Conservation (phyloP, 1,284 basidiomycete species). For the Mrakiaceae sp. region DNA sequence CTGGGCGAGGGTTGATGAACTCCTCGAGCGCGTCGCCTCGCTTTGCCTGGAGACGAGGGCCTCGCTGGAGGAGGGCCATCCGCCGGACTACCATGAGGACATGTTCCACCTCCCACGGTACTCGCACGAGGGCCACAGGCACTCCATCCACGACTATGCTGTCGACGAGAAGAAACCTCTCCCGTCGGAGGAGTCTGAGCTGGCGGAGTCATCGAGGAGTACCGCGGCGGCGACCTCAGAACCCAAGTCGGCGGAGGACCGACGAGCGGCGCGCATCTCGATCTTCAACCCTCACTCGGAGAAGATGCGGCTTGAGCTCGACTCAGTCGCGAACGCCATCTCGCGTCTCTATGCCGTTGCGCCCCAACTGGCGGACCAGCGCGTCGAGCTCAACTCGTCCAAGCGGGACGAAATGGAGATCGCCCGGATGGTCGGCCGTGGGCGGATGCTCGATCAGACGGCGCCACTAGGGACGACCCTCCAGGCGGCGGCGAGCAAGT, state of each 20-base stretch:
- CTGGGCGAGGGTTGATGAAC: not conserved
- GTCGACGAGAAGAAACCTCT: too few species aligned
- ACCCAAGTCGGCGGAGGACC: not conserved
- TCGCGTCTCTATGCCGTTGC: constrained; percentile 69
- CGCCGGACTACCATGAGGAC: too few species aligned
- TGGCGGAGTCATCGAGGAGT: too few species aligned
- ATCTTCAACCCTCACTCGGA: constrained; percentile 36
- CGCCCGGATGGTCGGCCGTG: constrained; percentile 37
- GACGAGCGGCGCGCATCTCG: not conserved
- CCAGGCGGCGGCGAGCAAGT: constrained; percentile 27
- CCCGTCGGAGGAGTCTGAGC: too few species aligned
- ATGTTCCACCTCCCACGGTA: not conserved
- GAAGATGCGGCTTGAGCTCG: constrained; percentile 67
- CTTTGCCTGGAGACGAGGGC: too few species aligned
- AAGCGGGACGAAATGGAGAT: constrained; percentile 56
- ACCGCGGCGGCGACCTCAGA: not conserved
- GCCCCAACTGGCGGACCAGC: constrained; percentile 73
- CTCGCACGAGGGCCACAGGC: not conserved
- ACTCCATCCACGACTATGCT: not conserved
- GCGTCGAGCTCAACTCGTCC: constrained; percentile 57
- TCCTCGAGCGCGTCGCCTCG: too few species aligned
- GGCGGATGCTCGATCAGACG: constrained; percentile 29
- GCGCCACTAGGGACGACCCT: constrained; percentile 16
- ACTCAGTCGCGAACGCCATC: constrained; percentile 69
- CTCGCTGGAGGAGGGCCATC: too few species aligned